phyloP scores from a whole-genome alignment of 2,329 filamentous ascomycete species.

The Trichoderma pleuroti region DNA sequence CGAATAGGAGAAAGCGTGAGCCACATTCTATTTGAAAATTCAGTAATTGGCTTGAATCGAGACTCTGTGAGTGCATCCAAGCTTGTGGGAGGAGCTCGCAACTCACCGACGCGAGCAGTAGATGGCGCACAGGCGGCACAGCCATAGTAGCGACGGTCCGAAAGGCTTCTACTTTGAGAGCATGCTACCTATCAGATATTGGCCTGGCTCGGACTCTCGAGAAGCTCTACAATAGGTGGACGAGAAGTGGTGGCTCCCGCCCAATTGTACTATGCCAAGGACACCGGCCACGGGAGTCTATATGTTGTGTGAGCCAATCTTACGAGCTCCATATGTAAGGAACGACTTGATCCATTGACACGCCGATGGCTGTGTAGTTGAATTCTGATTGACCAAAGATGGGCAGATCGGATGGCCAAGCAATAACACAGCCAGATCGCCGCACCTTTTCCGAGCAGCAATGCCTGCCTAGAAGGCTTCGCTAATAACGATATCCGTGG shows the following conservation, averaged over 20 bases:
- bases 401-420: background rate
- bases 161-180: background rate
- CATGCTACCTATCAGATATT: background rate
- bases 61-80: no score
- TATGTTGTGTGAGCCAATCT: background rate
- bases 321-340: background rate
- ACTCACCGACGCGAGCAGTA: background rate
- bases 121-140: no score
- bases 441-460: no score
- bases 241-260: accelerated
- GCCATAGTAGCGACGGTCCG: background rate
- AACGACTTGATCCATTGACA: background rate
- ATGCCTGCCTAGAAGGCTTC: no score
- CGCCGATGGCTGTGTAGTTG: background rate
- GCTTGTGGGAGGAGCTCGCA: background rate
- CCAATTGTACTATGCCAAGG: background rate
- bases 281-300: background rate
- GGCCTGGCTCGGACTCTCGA: background rate
- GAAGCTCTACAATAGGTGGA: background rate
- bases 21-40: no score
- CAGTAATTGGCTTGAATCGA: no score
- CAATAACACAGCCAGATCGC: no score
- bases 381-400: background rate
- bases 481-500: no score
- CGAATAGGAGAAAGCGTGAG: no score